phyloP scores from a whole-genome alignment of 164 flowering plant genomes.

The Stephania japonica region DNA sequence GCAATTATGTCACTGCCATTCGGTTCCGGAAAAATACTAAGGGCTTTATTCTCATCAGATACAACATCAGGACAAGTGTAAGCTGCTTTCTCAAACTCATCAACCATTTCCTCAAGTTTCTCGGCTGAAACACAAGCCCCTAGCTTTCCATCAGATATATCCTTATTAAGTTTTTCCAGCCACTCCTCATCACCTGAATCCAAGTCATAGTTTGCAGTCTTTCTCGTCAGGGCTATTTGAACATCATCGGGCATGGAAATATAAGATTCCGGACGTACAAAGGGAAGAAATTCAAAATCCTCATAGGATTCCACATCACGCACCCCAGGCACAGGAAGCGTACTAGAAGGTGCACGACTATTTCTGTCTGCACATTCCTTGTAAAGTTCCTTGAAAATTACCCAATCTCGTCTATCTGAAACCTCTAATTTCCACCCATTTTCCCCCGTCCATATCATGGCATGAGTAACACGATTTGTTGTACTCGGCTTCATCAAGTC shows the following conservation, averaged over 20 bases:
- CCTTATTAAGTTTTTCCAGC: conserved; percentile 48
- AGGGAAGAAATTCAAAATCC: conserved; percentile 22
- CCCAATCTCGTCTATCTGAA: conserved; percentile 60
- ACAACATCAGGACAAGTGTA: conserved; percentile 49
- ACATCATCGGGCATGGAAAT: conserved; percentile 58
- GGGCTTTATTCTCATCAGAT: conserved; percentile 38
- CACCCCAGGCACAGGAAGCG: conserved; percentile 81
- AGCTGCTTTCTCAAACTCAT: conserved; percentile 63
- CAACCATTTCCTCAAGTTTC: conserved; percentile 64
- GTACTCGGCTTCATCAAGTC: conserved; percentile 54
- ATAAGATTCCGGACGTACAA: conserved; percentile 52
- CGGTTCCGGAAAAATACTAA: conserved; percentile 29
- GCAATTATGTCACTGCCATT: conserved; percentile 41
- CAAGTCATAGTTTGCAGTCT: conserved; percentile 59
- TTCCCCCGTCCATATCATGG: conserved; percentile 54
- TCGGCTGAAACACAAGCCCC: conserved; percentile 37
- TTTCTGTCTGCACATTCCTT: conserved; percentile 66
- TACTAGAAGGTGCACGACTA: conserved; percentile 22
- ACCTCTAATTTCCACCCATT: conserved; percentile 84
- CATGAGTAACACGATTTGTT: conserved; percentile 59
- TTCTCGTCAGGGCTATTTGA: conserved; percentile 51
- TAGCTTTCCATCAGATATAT: conserved; percentile 16
- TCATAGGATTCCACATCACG: conserved; percentile 39
- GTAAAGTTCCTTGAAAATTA: conserved; percentile 62
- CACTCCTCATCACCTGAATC: conserved; percentile 86